Evolutionary conservation across 331 rosid genomes (phyloP).

Genomic region (Acacia pycnantha): DNA sequence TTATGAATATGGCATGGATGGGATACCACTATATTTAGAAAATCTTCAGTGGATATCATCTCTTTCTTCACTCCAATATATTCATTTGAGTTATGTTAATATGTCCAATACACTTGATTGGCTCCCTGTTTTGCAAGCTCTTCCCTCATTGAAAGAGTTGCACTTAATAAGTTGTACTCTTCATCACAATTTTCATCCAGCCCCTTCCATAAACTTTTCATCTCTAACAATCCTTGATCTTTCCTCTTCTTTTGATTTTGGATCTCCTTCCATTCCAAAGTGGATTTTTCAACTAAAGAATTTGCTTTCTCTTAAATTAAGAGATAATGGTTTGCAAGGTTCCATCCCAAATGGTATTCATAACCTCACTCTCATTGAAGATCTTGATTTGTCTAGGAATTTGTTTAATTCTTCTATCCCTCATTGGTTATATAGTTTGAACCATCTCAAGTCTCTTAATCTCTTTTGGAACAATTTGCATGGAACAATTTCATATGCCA

Average conservation of each 20-base stretch:
- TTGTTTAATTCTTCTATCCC: not conserved
- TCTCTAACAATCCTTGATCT: not conserved
- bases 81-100: not conserved
- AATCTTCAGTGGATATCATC: not conserved
- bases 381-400: not conserved
- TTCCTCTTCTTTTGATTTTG: not conserved
- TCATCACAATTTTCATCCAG: not conserved
- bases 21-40: no score
- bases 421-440: not conserved
- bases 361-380: constrained; percentile 25
- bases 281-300: not conserved
- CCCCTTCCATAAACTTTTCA: not conserved
- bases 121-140: not conserved
- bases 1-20: not conserved
- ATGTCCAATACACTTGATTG: not conserved
- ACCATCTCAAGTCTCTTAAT: not conserved
- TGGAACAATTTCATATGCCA: not conserved
- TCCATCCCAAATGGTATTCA: not conserved
- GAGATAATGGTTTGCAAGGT: not conserved
- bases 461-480: not conserved
- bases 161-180: not conserved
- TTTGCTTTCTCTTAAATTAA: not conserved
- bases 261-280: not conserved
- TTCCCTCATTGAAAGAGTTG: not conserved
- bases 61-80: not conserved